Conservation (phyloP, 306 rosid species). For the Boehmeria nivea region DNA sequence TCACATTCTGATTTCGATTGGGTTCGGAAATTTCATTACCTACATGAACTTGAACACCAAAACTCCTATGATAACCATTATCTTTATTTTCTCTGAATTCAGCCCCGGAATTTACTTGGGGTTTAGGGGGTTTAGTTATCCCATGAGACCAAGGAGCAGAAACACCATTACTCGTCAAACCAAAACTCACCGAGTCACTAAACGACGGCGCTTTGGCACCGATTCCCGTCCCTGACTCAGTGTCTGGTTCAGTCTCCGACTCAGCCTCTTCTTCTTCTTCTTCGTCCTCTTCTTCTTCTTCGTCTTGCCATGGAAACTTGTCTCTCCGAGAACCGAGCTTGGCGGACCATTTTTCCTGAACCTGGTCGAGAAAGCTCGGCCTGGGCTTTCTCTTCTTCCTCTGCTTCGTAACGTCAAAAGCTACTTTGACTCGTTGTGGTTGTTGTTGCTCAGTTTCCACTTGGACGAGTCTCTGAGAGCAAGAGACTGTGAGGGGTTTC, state of each 20-base stretch:
- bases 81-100: constrained; percentile 4
- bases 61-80: constrained; percentile 8
- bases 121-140: constrained; percentile 15
- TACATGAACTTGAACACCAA: neutral
- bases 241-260: constrained; percentile 9
- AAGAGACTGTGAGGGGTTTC: constrained; percentile 33
- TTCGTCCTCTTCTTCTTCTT: constrained; percentile 7
- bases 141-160: constrained; percentile 70
- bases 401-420: constrained; percentile 20
- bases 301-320: constrained; percentile 68
- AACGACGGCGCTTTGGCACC: constrained; percentile 18
- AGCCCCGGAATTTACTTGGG: constrained; percentile 22
- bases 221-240: constrained; percentile 1
- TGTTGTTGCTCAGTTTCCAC: constrained; percentile 30
- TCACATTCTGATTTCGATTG: neutral
- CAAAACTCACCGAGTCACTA: constrained; percentile 29
- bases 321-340: constrained; percentile 48
- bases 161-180: constrained; percentile 25
- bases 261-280: constrained; percentile 6
- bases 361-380: constrained; percentile 82
- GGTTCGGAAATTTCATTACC: constrained; percentile 1
- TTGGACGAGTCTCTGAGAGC: constrained; percentile 37
- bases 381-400: constrained; percentile 46
- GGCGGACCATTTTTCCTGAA: constrained; percentile 67
- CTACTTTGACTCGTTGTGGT: constrained; percentile 38